These are phyloP conservation scores for Erodium maritimum DNA, from an alignment of 345 rosid species.

Conservation along the genomic window DNA sequence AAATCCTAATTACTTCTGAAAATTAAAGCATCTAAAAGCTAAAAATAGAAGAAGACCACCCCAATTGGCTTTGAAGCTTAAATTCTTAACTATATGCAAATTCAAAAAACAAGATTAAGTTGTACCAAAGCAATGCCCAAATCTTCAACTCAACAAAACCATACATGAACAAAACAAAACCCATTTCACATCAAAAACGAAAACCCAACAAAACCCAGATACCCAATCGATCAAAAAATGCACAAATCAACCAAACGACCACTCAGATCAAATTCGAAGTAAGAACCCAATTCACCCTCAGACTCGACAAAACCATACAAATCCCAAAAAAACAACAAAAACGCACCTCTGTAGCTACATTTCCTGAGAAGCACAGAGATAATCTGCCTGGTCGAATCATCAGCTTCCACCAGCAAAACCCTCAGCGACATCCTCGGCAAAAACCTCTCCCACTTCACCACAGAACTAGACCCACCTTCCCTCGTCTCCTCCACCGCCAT, in stretches of 20 bases:
- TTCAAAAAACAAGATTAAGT: no score
- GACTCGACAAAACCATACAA: background rate
- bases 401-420: slow-evolving; percentile 83
- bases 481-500: slow-evolving; percentile 1
- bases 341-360: slow-evolving; percentile 67
- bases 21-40: background rate
- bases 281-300: no score
- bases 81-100: background rate
- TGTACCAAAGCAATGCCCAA: background rate
- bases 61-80: background rate
- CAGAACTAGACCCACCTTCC: slow-evolving; percentile 19
- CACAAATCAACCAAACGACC: background rate
- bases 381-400: slow-evolving; percentile 90
- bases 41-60: background rate
- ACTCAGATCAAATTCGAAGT: background rate
- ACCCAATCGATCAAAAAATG: no score
- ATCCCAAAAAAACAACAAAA: background rate
- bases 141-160: background rate
- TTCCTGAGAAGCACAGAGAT: slow-evolving; percentile 75
- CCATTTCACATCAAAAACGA: background rate
- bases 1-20: background rate
- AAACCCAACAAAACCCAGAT: slow-evolving; percentile 1
- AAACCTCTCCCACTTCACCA: slow-evolving; percentile 53
- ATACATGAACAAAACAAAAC: background rate
- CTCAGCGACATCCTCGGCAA: slow-evolving; percentile 54